These are phyloP conservation scores for Pythium dissimile DNA, from an alignment of 352 stramenopile genomes.

Conservation along the genomic window DNA sequence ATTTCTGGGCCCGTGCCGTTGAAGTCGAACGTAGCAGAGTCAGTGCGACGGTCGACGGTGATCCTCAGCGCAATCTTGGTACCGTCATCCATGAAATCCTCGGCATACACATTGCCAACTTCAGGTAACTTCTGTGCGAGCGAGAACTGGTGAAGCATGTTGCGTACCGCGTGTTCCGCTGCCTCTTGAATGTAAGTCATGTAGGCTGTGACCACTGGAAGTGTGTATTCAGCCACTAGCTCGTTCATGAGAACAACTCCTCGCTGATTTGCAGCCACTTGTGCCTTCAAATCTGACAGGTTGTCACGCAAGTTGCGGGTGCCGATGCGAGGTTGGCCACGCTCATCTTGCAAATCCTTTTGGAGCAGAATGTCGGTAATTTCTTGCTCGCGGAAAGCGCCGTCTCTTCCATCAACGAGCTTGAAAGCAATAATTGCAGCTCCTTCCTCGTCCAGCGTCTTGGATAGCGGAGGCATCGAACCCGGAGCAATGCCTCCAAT, in stretches of 20 bases:
- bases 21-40: constrained; percentile 97
- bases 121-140: constrained; percentile 65
- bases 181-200: constrained; percentile 98
- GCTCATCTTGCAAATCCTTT: constrained; percentile 81
- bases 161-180: constrained; percentile 93
- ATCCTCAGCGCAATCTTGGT: constrained; percentile 96
- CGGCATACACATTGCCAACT: constrained; percentile 85
- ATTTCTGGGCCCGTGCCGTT: constrained; percentile 96
- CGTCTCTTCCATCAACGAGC: constrained; percentile 91
- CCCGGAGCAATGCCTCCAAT: constrained; percentile 96
- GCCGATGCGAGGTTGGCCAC: constrained; percentile 83
- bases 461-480: constrained; percentile 95
- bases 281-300: constrained; percentile 95
- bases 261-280: constrained; percentile 97
- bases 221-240: constrained; percentile 94
- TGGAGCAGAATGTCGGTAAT: constrained; percentile 95
- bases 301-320: constrained; percentile 98
- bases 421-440: constrained; percentile 99
- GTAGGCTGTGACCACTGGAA: constrained; percentile 95
- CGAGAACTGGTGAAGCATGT: constrained; percentile 95
- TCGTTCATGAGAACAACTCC: constrained; percentile 95
- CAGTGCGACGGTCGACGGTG: constrained; percentile 90
- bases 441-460: constrained; percentile 96
- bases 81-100: constrained; percentile 99
- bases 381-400: constrained; percentile 95